phyloP scores from a whole-genome alignment of 768 basidiomycete genomes.

The Amanita pseudoporphyria region DNA sequence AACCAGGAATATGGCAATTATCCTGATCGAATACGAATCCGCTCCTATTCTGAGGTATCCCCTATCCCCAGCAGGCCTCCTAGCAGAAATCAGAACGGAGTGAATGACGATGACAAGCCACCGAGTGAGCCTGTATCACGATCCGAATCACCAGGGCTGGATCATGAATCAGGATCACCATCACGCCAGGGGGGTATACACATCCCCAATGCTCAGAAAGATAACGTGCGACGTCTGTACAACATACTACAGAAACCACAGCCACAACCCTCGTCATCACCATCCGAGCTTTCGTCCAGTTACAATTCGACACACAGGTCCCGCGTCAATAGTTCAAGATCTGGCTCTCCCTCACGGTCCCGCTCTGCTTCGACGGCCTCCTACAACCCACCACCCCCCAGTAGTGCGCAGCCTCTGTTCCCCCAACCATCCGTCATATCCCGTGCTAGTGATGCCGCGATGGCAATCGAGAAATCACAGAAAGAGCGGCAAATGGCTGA shows the following conservation, averaged over 20 bases:
- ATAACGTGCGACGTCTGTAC: constrained; percentile 2
- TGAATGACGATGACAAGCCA: background rate
- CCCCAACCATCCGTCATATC: constrained; percentile 21
- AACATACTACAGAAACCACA: constrained; percentile 7
- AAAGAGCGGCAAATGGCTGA: constrained; percentile 21
- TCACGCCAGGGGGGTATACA: background rate
- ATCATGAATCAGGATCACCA: background rate
- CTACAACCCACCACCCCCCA: constrained; percentile 12
- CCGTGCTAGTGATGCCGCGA: constrained; percentile 43
- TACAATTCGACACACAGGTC: background rate
- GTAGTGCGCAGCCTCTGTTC: constrained; percentile 5
- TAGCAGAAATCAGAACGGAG: background rate
- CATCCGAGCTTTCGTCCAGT: background rate
- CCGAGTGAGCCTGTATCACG: constrained; percentile 2
- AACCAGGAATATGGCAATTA: background rate
- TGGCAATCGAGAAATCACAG: constrained; percentile 36
- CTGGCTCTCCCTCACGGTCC: constrained; percentile 8
- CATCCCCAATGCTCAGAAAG: background rate
- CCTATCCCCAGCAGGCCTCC: background rate
- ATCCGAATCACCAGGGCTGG: background rate
- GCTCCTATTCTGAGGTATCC: constrained; percentile 1
- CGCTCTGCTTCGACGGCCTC: constrained; percentile 17
- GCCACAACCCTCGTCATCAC: background rate
- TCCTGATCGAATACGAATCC: background rate
- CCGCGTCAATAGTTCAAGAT: background rate